phyloP scores from a whole-genome alignment of 371 early-diverging fungal genomes.

The Batrachochytrium dendrobatidis region DNA sequence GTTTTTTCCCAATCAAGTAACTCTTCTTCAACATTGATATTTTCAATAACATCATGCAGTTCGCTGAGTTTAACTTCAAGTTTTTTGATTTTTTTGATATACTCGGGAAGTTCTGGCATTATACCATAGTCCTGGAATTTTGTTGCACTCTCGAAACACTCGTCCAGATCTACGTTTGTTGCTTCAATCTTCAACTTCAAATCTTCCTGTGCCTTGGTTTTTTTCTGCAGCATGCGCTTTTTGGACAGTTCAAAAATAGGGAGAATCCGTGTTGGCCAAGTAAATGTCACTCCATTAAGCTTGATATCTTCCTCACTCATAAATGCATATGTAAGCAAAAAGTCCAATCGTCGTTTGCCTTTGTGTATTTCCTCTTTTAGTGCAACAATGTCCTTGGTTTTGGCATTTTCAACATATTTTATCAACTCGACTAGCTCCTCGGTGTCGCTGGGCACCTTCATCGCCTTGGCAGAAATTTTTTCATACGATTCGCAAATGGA shows the following conservation, averaged over 20 bases:
- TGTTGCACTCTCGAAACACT: conserved; percentile 36
- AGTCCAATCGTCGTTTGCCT: conserved; percentile 46
- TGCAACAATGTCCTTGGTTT: conserved; percentile 33
- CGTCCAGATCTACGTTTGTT: conserved; percentile 39
- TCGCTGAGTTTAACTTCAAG: conserved; percentile 35
- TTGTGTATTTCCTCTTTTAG: conserved; percentile 42
- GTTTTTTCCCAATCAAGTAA: conserved; percentile 51
- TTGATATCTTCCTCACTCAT: conserved; percentile 51
- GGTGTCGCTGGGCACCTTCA: conserved; percentile 47
- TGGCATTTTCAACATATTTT: conserved; percentile 46
- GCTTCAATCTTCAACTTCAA: conserved; percentile 37
- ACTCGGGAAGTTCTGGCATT: conserved; percentile 44
- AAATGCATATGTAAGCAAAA: conserved; percentile 45
- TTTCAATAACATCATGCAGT: conserved; percentile 26
- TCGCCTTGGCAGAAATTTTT: conserved; percentile 43
- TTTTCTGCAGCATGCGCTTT: conserved; percentile 44
- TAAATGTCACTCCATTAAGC: conserved; percentile 46
- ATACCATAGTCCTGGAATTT: conserved; percentile 50
- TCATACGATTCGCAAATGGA: conserved; percentile 50
- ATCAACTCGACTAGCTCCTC: conserved; percentile 49
- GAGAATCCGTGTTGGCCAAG: conserved; percentile 46
- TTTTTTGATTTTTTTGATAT: conserved; percentile 40
- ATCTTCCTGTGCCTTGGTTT: conserved; percentile 48
- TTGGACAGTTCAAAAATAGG: conserved; percentile 47
- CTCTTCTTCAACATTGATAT: conserved; percentile 45